Percentiles rank a stretch among this genome's conserved stretches.
Evolutionary conservation across 345 rosid genomes (phyloP).

Genomic region (Mangifera indica): DNA sequence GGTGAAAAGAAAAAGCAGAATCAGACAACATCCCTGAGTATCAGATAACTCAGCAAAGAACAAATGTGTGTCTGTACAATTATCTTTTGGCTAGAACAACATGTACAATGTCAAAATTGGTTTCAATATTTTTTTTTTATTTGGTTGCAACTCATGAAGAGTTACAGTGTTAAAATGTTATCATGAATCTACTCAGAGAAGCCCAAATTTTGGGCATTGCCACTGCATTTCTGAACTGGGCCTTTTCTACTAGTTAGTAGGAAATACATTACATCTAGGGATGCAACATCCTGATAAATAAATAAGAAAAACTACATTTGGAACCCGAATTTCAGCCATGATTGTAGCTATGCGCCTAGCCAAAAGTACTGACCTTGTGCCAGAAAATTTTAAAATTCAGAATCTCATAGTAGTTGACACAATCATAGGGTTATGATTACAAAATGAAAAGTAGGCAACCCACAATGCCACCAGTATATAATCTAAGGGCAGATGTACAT

Average conservation of each 20-base stretch:
- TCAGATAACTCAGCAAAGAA: not conserved
- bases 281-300: not conserved
- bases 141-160: no score
- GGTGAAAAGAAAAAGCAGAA: constrained; percentile 9
- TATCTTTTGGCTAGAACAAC: no score
- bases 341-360: not conserved
- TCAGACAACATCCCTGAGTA: constrained; percentile 22
- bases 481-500: not conserved
- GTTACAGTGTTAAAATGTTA: no score
- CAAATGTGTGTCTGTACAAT: not conserved
- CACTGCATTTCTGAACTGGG: no score
- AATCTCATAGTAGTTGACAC: no score
- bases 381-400: not conserved
- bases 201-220: no score
- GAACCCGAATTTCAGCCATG: not conserved
- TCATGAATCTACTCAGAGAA: no score
- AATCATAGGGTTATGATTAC: not conserved
- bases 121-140: no score
- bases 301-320: not conserved
- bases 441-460: not conserved
- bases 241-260: not conserved
- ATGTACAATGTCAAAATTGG: no score
- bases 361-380: not conserved
- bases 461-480: not conserved
- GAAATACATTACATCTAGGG: not conserved